phyloP scores from a whole-genome alignment of 2,329 filamentous ascomycete species.

The Cladosporium sp. region DNA sequence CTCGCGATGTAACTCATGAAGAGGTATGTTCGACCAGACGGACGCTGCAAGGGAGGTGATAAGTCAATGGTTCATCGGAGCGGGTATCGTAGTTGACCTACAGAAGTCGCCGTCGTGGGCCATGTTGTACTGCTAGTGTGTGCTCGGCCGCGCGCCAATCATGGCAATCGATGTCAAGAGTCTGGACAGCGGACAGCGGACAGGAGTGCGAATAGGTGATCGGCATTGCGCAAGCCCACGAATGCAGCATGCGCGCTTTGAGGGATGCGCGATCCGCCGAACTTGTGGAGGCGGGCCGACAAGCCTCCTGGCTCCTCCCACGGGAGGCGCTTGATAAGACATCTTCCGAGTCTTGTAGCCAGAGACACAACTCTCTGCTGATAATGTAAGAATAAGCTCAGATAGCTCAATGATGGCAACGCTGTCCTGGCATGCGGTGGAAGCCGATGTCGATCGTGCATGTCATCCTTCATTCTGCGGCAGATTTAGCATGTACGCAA shows the following conservation, averaged over 20 bases:
- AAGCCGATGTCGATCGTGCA: no score
- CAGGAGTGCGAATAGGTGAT: neutral
- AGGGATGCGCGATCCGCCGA: neutral
- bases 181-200: neutral
- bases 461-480: no score
- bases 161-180: neutral
- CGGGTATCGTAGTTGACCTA: neutral
- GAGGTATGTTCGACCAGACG: slow-evolving; percentile 38
- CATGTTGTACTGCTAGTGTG: slow-evolving; percentile 2
- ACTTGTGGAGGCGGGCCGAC: neutral
- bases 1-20: slow-evolving; percentile 46
- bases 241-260: neutral
- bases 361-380: no score
- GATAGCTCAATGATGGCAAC: no score
- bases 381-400: no score
- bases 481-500: no score
- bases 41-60: slow-evolving; percentile 16
- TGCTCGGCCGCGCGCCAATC: neutral
- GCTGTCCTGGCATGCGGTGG: no score
- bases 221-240: neutral
- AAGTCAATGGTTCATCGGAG: slow-evolving; percentile 4
- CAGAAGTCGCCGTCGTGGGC: neutral
- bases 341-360: no score
- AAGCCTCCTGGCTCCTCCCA: neutral
- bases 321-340: neutral